Evolutionary conservation across 768 basidiomycete genomes (phyloP).

Genomic region (Russula virescens): DNA sequence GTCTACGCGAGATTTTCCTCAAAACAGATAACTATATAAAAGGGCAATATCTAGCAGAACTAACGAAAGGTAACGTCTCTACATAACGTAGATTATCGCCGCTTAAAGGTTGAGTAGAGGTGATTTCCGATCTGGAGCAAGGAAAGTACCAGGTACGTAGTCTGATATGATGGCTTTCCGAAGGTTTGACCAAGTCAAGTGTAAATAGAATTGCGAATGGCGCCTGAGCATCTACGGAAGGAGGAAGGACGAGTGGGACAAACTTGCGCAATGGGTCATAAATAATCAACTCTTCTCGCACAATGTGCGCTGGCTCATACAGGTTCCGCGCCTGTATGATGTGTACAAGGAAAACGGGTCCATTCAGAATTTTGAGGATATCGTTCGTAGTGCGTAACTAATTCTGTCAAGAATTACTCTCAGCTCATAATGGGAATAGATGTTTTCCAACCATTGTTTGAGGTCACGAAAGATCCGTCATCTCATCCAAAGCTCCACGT

Average conservation of each 20-base stretch:
- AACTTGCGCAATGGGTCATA: slow-evolving; percentile 95
- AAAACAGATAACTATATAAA: slow-evolving; percentile 96
- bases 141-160: slow-evolving; percentile 88
- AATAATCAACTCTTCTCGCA: slow-evolving; percentile 91
- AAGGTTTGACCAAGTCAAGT: too few species aligned
- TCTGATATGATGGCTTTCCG: background rate
- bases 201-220: slow-evolving; percentile 88
- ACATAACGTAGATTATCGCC: background rate
- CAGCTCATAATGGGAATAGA: slow-evolving; percentile 42
- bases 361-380: slow-evolving; percentile 82
- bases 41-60: slow-evolving; percentile 89
- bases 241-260: slow-evolving; percentile 86
- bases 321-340: slow-evolving; percentile 90
- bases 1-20: slow-evolving; percentile 93
- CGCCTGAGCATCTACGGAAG: slow-evolving; percentile 94
- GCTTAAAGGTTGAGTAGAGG: slow-evolving; percentile 47
- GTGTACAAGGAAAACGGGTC: slow-evolving; percentile 88
- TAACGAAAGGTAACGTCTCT: slow-evolving; percentile 67
- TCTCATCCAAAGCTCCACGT: slow-evolving; percentile 92
- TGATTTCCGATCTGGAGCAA: slow-evolving; percentile 96
- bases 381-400: slow-evolving; percentile 69
- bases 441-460: slow-evolving; percentile 88
- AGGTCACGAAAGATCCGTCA: slow-evolving; percentile 88
- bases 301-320: slow-evolving; percentile 97
- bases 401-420: background rate